Base-by-base conservation (phyloP, 192 early-diverging fungal species). In the Umbelopsis isabellina region DNA sequence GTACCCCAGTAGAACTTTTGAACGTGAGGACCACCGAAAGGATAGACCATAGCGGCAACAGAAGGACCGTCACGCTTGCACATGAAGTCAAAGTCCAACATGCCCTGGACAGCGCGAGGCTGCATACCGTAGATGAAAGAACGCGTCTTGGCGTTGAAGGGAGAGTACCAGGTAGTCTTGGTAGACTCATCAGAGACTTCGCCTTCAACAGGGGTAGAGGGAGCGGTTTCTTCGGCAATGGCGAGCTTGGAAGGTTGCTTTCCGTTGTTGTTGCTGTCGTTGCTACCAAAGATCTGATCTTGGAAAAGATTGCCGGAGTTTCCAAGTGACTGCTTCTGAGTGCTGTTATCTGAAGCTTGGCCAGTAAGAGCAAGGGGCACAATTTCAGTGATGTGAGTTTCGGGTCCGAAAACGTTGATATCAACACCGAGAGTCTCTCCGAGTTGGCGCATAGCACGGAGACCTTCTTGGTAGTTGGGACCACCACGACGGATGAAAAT, bases 1-100 rank as follows among this genome's bases (percentile, higher is more conserved):
- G 96, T 97, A 49, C 97, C 97, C 97, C 97, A 99, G 89, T 99
- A 99, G 88, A 99, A 99, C 82, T 97, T 99, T 79, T 99, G 97
- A 66, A 99, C 93, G 77, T 99, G 96, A 83, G 94, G 93, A 49
- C 97, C 97, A 69, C 97, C 95, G 81, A 99, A 99, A 69, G 97
- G 96, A 78, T 99, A 99, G 73, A 99, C 91, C 97, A 99, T 99
- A 76, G 94, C 95, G 15, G 95, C 94, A 53, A 99, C 97, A 27
- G 95, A 97, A 18, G 97, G 97, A 64, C 88, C 78, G 21, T 79
- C 67, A 72, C 97, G 91, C 84, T 95, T 92, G 90, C 97, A 99
- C 89, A 99, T 99, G 64, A 91, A 99, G 81, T 99, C 97, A 90
- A 97, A 99, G 85, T 99, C 97, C 13, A 99, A 86, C 97, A 99